Base-by-base conservation (phyloP, 208 protist genomes). In the Leishmania gerbilli region DNA sequence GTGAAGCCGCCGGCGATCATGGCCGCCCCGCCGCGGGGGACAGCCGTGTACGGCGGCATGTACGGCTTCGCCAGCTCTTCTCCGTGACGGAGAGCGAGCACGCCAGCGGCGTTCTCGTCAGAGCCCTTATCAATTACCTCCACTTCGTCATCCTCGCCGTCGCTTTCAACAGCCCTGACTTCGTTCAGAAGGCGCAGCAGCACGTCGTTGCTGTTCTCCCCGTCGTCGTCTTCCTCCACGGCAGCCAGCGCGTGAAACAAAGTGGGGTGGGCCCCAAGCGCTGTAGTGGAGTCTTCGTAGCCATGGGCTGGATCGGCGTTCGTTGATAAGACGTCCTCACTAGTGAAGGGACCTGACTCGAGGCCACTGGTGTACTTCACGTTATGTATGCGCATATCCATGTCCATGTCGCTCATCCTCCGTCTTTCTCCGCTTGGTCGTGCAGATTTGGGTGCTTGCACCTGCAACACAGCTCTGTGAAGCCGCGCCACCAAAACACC, bases 111-210 rank as follows among this genome's bases (percentile, higher is more conserved):
- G 72, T 72, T 81, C 47, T 86, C 82, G 67, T 86, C 71, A n/a
- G 78, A 79, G 77, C 76, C 78, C 79, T 69, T 71, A 56, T 86
- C 81, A 7, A 84, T 83, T 34, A 24, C 60, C 21, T 69, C 64
- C 49, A 47, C 49, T 53, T 56, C 24, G 27, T 17, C 62, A 69
- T 82, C 75, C 3, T 81, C 76, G 19, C 42, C 82, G 31, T 88
- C 86, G 65, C 79, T 84, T 75, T 85, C 83, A 5, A 86, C 82
- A 2, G 86, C 84, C 24, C 74, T 85, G 9, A 89, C 84, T 37
- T 92, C 89, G 64, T 94, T 86, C 45, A 92, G 81, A 15, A 92
- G 76, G 7, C 88, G 84, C 69, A 89, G 71, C 62, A 94, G 77
- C 71, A 90, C 72, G 42, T 83, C 84, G 62, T 85, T 83, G 51